Percentiles rank a stretch among this genome's conserved stretches.
These are phyloP conservation scores for Apiospora pterosperma DNA, from an alignment of 2,329 filamentous ascomycete genomes.

Conservation along the genomic window DNA sequence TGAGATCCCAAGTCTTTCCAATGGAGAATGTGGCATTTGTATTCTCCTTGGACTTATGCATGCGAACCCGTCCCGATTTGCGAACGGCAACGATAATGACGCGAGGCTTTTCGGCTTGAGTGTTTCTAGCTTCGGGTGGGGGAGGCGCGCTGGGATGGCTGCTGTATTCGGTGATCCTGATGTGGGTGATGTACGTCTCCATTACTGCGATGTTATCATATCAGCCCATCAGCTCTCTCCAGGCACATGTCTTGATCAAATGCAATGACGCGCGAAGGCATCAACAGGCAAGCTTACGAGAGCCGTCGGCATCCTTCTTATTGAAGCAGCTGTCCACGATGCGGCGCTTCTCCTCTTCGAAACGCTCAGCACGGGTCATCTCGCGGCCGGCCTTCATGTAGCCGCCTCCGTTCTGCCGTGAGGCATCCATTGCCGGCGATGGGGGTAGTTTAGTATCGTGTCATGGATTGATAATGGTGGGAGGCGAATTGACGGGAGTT, in stretches of 20 bases:
- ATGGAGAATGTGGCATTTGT: slow-evolving; percentile 92
- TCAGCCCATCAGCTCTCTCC: neutral
- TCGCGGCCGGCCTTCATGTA: slow-evolving; percentile 26
- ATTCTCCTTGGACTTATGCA: slow-evolving; percentile 98
- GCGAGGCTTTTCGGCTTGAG: slow-evolving; percentile 78
- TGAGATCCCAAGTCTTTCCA: slow-evolving; percentile 96
- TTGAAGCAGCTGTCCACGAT: slow-evolving; percentile 94
- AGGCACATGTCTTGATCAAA: neutral
- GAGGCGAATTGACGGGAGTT: neutral
- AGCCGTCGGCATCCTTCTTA: slow-evolving; percentile 84
- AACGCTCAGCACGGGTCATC: slow-evolving; percentile 66
- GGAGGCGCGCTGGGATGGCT: slow-evolving; percentile 79
- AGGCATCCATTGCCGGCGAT: slow-evolving; percentile 8
- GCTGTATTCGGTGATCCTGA: slow-evolving; percentile 84
- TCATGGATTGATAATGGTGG: slow-evolving; percentile 1
- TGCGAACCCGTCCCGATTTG: slow-evolving; percentile 85
- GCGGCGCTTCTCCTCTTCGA: slow-evolving; percentile 93
- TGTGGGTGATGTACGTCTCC: slow-evolving; percentile 98
- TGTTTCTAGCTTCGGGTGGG: slow-evolving; percentile 68
- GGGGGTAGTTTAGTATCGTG: slow-evolving; percentile 2
- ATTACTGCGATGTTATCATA: slow-evolving; percentile 48
- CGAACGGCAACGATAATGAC: slow-evolving; percentile 92
- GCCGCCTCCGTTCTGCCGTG: slow-evolving; percentile 10
- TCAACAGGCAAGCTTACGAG: slow-evolving; percentile 55
- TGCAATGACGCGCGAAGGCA: slow-evolving; percentile 8